Evolutionary conservation across 345 rosid genomes (phyloP), one percentile per base, ranked within the genome.

Genomic region (Brassica juncea): DNA sequence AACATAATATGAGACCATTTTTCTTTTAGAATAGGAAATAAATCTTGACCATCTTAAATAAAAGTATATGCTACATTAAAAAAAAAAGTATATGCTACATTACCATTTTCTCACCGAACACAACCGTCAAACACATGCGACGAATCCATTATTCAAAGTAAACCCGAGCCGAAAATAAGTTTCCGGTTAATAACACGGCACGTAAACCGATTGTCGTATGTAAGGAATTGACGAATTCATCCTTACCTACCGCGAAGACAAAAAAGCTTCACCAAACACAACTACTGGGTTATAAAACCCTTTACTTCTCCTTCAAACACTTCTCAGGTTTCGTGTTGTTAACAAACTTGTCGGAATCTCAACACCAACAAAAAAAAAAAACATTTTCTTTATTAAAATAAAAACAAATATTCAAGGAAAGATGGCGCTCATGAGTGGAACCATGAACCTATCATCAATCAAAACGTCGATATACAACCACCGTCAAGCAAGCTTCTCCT

Each of bases 371-470:
- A 57, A 49, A 14, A 49, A 44, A 49, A 49, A 34, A 34, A 0
- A 34, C 19, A 49, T 49, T 49, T 49, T 60, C 10, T 49, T 49
- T 49, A 7, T n/a, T 21, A 4, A 1, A 19, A 42, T 4, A 4
- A 44, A 44, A 39, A 39, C 3, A 39, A 39, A 37, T 9, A 39
- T 65, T 11, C 0, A 6, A 37, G 1, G 15, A 11, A 57, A 4
- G 71, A 80, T 80, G 83, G 72, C 83, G 2, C 83, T 80, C 25
- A 80, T 75, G 80, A 81, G 71, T 6, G 80, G 83, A 12, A 64
- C n/a, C 59, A 58, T 81, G 77, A 81, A 76, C 72, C 80, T 76
- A 4, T 44, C 75, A 28, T 74, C 81, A 30, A 37, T 54, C 25
- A 78, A 79, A 31, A 47, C 76, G 16, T 55, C 80, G 27, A 58